Percentiles rank a stretch among this genome's conserved stretches.
phyloP scores from a whole-genome alignment of 108 stramenopile species.

The Pseudonitzschia delicatissima region DNA sequence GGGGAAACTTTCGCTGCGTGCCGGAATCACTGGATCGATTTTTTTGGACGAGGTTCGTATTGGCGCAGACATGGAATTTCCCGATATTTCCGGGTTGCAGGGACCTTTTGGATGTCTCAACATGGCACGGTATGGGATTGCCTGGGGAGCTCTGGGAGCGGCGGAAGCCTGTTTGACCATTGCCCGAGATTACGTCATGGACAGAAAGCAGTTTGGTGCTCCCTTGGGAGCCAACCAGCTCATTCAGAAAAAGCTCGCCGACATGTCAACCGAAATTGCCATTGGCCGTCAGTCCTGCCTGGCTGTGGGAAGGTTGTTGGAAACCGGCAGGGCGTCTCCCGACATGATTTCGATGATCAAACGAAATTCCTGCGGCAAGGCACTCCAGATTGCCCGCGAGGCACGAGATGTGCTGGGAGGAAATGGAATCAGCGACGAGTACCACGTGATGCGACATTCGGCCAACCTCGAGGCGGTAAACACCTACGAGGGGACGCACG shows the following conservation, averaged over 20 bases:
- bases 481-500: conserved; percentile 98
- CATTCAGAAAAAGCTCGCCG: conserved; percentile 92
- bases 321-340: conserved; percentile 46
- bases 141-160: conserved; percentile 95
- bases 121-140: conserved; percentile 94
- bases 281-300: conserved; percentile 67
- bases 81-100: conserved; percentile 54
- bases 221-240: conserved; percentile 94
- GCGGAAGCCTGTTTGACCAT: conserved; percentile 83
- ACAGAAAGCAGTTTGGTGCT: conserved; percentile 88
- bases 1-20: conserved; percentile 89
- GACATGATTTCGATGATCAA: conserved; percentile 94
- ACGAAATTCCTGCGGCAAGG: conserved; percentile 92
- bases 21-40: conserved; percentile 89
- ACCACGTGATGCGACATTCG: conserved; percentile 94
- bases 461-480: conserved; percentile 97
- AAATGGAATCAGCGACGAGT: conserved; percentile 96
- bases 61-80: conserved; percentile 56
- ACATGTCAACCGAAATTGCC: conserved; percentile 89
- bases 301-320: conserved; percentile 89
- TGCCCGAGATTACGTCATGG: conserved; percentile 86
- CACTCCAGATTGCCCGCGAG: conserved; percentile 81
- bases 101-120: conserved; percentile 94
- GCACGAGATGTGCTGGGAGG: conserved; percentile 95
- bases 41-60: conserved; percentile 90